Evolutionary conservation across 352 stramenopile genomes (phyloP), one percentile per base, ranked within the genome.

Genomic region (Blastocystis sp.): DNA sequence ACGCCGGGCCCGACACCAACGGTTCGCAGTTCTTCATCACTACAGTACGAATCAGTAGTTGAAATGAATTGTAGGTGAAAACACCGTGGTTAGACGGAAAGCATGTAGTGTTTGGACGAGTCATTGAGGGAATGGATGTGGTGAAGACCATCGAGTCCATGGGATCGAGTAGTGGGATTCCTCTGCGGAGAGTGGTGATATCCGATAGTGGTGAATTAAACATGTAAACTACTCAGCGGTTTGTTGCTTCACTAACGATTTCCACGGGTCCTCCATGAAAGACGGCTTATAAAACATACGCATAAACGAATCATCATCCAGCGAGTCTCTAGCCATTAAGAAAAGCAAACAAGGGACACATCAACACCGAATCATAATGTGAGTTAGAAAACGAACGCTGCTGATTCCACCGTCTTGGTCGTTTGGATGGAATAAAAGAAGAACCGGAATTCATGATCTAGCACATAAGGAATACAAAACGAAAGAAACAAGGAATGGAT

Each of bases 81-180:
- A 84, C 74, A 2, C 96, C 96, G 10, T 99, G 95, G 95, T 90
- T 99, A 40, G 96, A 98, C 91, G 97, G 97, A 90, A 98, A 98
- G 90, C 95, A 99, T 89, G 98, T 94, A 6, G 96, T 99, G 48
- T 98, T 97, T 92, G 93, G 93, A 28, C 90, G 93, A 80, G 94
- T 97, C 38, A 91, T 93, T n/a, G 92, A 91, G 57, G 97, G 98
- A 38, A 98, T 98, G 92, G 94, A 96, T 71, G 91, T 95, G 14
- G 94, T 93, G 19, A 93, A 92, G 40, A 92, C 94, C 90, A 94
- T 95, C 89, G 91, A 92, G 17, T 66, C 43, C 28, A 57, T 60
- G 21, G 64, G 68, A 62, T 38, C 78, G 28, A 68, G 17, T 10
- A 68, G 1, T 48, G 74, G 74, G 2, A 70, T 68, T 54, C 74